Percentiles rank a stretch among this genome's conserved stretches.
Evolutionary conservation across 129 eudicot genomes (phyloP).

Genomic region (Escallonia herrerae): DNA sequence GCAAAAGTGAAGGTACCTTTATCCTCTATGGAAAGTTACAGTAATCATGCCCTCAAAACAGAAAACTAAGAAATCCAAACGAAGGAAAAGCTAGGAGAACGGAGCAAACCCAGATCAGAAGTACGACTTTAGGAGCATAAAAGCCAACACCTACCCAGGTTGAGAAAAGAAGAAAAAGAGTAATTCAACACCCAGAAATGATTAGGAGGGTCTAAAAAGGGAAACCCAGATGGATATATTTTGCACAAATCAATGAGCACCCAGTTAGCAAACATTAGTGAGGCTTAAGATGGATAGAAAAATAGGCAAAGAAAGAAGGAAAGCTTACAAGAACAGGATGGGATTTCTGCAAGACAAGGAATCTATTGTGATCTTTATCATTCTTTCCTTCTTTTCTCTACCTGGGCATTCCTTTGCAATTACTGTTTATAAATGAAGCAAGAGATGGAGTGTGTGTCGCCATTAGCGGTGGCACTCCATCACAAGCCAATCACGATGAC

Average conservation of each 20-base stretch:
- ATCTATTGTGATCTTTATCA: neutral
- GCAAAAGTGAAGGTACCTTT: neutral
- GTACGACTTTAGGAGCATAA: neutral
- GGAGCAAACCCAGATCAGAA: neutral
- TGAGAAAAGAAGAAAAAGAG: neutral
- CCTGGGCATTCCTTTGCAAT: neutral
- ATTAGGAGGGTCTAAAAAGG: neutral
- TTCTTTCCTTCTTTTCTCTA: neutral
- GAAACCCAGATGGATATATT: neutral
- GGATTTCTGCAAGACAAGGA: constrained; percentile 27
- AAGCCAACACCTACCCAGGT: neutral
- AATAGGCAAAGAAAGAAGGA: constrained; percentile 1
- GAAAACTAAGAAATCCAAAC: neutral
- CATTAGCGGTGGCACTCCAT: neutral
- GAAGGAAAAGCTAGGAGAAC: neutral
- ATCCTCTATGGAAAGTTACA: neutral
- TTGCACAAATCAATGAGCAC: neutral
- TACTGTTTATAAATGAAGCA: constrained; percentile 25
- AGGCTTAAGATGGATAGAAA: neutral
- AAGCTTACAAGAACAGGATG: too few species aligned
- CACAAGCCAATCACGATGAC: neutral
- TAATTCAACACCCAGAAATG: neutral
- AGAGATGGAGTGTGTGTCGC: constrained; percentile 29
- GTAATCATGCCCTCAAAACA: neutral
- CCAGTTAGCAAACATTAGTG: neutral